These are phyloP conservation scores for Plectosphaerella plurivora DNA, from an alignment of 2,329 filamentous ascomycete genomes.

Conservation along the genomic window DNA sequence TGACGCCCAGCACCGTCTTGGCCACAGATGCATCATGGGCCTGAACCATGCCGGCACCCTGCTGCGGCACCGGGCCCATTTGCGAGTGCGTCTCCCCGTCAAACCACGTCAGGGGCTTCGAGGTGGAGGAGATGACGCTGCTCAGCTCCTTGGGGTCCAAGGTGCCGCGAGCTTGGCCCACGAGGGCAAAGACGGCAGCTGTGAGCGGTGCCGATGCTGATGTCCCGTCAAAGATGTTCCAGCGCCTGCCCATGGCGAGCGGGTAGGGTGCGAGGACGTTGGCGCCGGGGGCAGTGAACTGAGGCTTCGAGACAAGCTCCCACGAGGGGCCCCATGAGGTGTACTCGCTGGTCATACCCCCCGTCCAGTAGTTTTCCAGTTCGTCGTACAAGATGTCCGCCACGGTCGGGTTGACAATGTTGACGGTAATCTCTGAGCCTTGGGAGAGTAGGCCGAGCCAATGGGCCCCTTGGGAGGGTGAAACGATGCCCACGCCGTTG, in stretches of 20 bases:
- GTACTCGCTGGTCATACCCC: conserved; percentile 30
- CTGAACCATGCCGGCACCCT: conserved; percentile 37
- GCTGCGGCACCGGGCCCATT: conserved; percentile 31
- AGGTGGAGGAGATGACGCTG: conserved; percentile 21
- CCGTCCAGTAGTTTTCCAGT: conserved; percentile 16
- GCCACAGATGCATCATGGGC: conserved; percentile 34
- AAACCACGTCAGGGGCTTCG: conserved; percentile 22
- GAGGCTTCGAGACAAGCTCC: conserved; percentile 42
- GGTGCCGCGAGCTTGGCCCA: conserved; percentile 22
- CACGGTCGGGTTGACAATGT: conserved; percentile 24
- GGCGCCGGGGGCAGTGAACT: conserved; percentile 42
- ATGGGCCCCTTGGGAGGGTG: conserved; percentile 13
- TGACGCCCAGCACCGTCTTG: conserved; percentile 28
- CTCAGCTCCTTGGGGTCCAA: conserved; percentile 17
- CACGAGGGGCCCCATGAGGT: conserved; percentile 42
- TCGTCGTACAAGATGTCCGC: conserved; percentile 8
- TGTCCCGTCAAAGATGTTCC: conserved; percentile 44
- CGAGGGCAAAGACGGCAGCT: conserved; percentile 30
- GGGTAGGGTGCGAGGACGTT: conserved; percentile 44
- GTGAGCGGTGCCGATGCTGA: conserved; percentile 48
- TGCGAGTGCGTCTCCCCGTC: conserved; percentile 15
- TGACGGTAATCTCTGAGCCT: conserved; percentile 15
- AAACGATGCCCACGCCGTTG: conserved; percentile 11
- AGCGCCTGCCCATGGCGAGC: conserved; percentile 40
- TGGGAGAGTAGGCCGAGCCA: conserved; percentile 17